These are phyloP conservation scores for Akanthomyces uredinophilus DNA, from an alignment of 2,329 filamentous ascomycete species.

Conservation along the genomic window DNA sequence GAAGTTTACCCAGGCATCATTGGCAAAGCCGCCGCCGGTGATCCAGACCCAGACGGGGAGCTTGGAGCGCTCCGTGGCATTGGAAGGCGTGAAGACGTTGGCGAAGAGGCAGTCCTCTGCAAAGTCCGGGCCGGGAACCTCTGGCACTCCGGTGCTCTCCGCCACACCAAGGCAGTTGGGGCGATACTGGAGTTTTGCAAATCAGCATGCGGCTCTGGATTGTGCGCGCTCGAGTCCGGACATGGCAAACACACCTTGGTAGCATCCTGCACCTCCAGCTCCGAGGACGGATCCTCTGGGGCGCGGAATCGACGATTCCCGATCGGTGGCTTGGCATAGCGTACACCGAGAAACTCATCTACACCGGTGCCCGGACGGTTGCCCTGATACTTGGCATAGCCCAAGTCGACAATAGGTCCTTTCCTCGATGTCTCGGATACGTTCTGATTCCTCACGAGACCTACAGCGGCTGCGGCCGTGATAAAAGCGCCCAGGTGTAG, in stretches of 20 bases:
- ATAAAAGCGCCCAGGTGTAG: too few species aligned
- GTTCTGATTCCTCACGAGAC: not conserved
- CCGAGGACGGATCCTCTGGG: slow-evolving; percentile 37
- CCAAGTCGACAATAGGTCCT: slow-evolving; percentile 31
- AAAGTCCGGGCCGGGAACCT: slow-evolving; percentile 19
- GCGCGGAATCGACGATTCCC: slow-evolving; percentile 47
- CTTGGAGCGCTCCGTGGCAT: slow-evolving; percentile 23
- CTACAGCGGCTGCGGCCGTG: not conserved
- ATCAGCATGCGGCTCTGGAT: not conserved
- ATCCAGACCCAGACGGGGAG: slow-evolving; percentile 36
- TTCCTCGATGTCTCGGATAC: not conserved
- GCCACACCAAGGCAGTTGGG: slow-evolving; percentile 36
- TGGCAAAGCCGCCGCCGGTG: slow-evolving; percentile 41
- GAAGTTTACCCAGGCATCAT: slow-evolving; percentile 45
- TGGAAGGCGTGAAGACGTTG: slow-evolving; percentile 43
- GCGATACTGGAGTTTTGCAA: slow-evolving; percentile 31
- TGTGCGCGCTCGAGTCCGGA: too few species aligned
- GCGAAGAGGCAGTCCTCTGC: slow-evolving; percentile 44
- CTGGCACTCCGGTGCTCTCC: slow-evolving; percentile 16
- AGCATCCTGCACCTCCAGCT: slow-evolving; percentile 30
- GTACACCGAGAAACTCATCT: slow-evolving; percentile 42
- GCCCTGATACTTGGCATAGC: slow-evolving; percentile 41
- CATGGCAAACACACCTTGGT: slow-evolving; percentile 20
- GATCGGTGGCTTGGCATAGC: slow-evolving; percentile 46
- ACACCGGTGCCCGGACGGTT: slow-evolving; percentile 33